Evolutionary conservation across 2,329 filamentous ascomycete species (phyloP).

Genomic region (Scedosporium aurantiacum): DNA sequence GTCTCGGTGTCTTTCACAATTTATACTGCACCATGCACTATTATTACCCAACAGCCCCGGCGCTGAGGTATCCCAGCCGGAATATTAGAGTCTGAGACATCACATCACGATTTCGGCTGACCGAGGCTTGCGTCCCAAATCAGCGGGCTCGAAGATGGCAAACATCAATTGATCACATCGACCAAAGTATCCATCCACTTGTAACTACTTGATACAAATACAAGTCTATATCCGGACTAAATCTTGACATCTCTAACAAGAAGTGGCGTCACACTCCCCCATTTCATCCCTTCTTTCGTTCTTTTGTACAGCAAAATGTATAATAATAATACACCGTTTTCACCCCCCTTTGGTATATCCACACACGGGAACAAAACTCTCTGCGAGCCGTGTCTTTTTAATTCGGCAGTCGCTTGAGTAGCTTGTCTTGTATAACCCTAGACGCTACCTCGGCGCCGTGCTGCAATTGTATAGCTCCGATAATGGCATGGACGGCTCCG

Average conservation of each 20-base stretch:
- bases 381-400: not conserved
- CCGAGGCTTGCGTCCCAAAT: no score
- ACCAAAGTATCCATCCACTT: not conserved
- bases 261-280: not conserved
- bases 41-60: not conserved
- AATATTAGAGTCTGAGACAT: not conserved
- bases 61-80: not conserved
- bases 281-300: not conserved
- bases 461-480: slow-evolving; percentile 84
- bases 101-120: not conserved
- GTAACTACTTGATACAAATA: not conserved
- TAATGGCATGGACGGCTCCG: slow-evolving; percentile 70
- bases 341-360: not conserved
- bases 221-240: not conserved
- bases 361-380: not conserved
- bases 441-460: slow-evolving; percentile 70
- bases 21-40: no score
- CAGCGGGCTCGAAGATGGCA: not conserved
- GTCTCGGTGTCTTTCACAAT: no score
- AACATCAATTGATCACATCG: not conserved
- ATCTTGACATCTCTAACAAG: not conserved
- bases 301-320: slow-evolving; percentile 6
- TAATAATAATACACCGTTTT: slow-evolving; percentile 5
- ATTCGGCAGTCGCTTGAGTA: slow-evolving; percentile 34
- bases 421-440: slow-evolving; percentile 62